These are phyloP conservation scores for Plicaturopsis crispa DNA, from an alignment of 768 basidiomycete species.

Conservation along the genomic window DNA sequence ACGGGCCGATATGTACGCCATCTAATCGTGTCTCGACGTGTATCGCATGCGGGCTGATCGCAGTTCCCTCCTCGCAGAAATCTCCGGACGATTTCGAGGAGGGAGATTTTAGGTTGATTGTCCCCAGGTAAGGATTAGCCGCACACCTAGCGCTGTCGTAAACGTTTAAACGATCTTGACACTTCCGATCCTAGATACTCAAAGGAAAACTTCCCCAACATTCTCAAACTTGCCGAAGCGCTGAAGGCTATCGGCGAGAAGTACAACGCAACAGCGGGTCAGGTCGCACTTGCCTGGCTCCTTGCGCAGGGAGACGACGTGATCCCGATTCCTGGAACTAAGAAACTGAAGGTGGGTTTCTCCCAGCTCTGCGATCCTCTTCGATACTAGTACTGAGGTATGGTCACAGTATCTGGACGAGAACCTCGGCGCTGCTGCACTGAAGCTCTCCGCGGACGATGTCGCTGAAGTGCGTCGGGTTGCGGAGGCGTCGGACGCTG, in stretches of 20 bases:
- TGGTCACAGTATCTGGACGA: constrained; percentile 24
- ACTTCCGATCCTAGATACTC: constrained; percentile 23
- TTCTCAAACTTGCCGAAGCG: constrained; percentile 32
- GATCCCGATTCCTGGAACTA: constrained; percentile 43
- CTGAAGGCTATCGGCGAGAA: constrained; percentile 27
- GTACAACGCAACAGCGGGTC: constrained; percentile 34
- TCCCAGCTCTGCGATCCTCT: constrained; percentile 3
- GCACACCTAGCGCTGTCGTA: constrained; percentile 8
- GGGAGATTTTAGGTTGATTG: constrained; percentile 29
- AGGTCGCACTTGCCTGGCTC: constrained; percentile 44
- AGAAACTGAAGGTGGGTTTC: constrained; percentile 23
- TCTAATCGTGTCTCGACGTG: constrained; percentile 12
- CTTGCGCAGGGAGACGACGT: constrained; percentile 39
- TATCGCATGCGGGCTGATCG: too few relatives aligned
- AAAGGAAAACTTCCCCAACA: constrained; percentile 39
- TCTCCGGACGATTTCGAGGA: constrained; percentile 30
- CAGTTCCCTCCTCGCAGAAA: constrained; percentile 16
- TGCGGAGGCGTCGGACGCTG: constrained; percentile 13
- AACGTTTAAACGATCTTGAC: constrained; percentile 3
- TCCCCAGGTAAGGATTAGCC: constrained; percentile 21
- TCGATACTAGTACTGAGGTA: background rate
- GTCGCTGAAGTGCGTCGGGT: constrained; percentile 16
- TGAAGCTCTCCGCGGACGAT: constrained; percentile 14
- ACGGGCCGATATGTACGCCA: constrained; percentile 34
- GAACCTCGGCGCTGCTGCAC: constrained; percentile 17